Evolutionary conservation across 345 rosid species (phyloP), one percentile per base, ranked within the genome.

Genomic region (Euphorbia pulcherrima): DNA sequence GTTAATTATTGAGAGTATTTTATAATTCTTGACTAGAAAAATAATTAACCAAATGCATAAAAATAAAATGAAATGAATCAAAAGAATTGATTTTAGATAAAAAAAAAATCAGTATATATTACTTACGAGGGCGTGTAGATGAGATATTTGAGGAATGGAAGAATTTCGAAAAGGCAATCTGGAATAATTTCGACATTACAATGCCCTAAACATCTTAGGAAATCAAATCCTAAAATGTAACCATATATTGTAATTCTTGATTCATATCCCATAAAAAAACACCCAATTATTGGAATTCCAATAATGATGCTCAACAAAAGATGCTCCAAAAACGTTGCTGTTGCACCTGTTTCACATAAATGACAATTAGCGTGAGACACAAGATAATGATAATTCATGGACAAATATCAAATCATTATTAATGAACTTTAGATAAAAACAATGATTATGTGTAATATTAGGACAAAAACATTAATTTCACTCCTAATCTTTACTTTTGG

Each of bases 81-180:
- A n/a, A n/a, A n/a, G n/a, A n/a, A 33, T 33, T 7, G 3, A 33
- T 33, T 33, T 33, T 33, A 7, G 37, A 33, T 33, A 33, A 33
- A 33, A 33, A 33, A 33, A 33, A 33, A 33, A 33, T 2, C 3
- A 33, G 37, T 33, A 3, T 33, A 33, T 33, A 2, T 33, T 3
- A 33, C 93, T 86, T 81, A 92, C 98, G 96, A 84, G 54, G 98
- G 90, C n/a, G 98, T 95, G 61, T 86, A 88, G 72, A 95, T 47
- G 62, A 92, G 77, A 72, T 90, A 90, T 80, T 82, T 78, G 18
- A 88, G 76, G 78, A 87, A 68, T 2, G 98, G 94, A n/a, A 90
- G 70, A 28, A 28, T 60, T 67, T 82, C 71, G 23, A 92, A 88
- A 28, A 86, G 61, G 68, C 74, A 76, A 64, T 88, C 71, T 6